Conservation (phyloP, 2,329 filamentous ascomycete species). For the Hypoxylon sp. region DNA sequence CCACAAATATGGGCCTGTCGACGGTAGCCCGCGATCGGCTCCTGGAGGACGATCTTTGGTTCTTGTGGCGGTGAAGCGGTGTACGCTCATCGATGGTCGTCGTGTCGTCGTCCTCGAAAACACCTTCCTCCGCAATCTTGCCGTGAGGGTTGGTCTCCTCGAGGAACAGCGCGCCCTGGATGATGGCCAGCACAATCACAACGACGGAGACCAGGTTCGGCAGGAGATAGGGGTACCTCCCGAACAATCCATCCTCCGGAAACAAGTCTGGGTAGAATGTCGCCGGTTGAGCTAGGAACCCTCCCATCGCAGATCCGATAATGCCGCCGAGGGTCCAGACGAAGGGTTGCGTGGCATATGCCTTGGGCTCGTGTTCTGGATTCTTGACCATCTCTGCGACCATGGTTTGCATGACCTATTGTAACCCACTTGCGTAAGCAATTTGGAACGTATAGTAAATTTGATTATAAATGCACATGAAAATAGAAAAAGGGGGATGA, state of each 20-base stretch:
- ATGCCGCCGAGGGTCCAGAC: conserved; percentile 51
- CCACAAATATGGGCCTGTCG: conserved; percentile 45
- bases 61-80: conserved; percentile 35
- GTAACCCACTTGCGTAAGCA: conserved; percentile 9
- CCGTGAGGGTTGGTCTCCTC: conserved; percentile 52
- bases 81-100: conserved; percentile 42
- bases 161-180: conserved; percentile 69
- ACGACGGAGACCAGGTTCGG: conserved; percentile 72
- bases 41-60: conserved; percentile 16
- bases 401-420: conserved; percentile 53
- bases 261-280: conserved; percentile 50
- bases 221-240: conserved; percentile 74
- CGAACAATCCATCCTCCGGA: conserved; percentile 54
- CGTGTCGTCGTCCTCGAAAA: conserved; percentile 42
- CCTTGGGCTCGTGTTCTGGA: conserved; percentile 52
- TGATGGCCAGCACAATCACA: conserved; percentile 68
- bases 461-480: neutral
- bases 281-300: conserved; percentile 49
- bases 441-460: neutral
- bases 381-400: conserved; percentile 53
- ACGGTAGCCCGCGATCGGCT: conserved; percentile 34
- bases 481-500: neutral
- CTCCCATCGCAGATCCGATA: conserved; percentile 50
- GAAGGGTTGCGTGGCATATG: conserved; percentile 50
- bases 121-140: conserved; percentile 9